Conservation (phyloP, 2,329 filamentous ascomycete genomes). For the Ceratocystis alfenasii region DNA sequence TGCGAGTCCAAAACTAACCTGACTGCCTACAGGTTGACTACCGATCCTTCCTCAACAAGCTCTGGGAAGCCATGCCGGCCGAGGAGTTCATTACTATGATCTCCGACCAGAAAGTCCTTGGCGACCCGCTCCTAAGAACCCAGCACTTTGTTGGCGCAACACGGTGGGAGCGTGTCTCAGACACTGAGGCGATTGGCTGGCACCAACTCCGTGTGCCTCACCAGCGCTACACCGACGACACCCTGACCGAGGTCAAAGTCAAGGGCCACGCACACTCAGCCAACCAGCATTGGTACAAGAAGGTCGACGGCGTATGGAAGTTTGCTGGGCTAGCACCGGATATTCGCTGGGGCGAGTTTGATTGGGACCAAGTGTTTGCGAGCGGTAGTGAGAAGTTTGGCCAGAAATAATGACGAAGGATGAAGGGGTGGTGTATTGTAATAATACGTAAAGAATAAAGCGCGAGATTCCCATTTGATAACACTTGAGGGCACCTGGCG, state of each 20-base stretch:
- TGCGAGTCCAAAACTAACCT: slow-evolving; percentile 40
- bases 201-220: slow-evolving; percentile 52
- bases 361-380: slow-evolving; percentile 44
- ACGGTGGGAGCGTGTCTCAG: slow-evolving; percentile 46
- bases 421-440: too few species aligned
- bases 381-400: slow-evolving; percentile 23
- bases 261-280: slow-evolving; percentile 50
- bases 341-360: slow-evolving; percentile 46
- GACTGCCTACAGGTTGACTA: slow-evolving; percentile 50
- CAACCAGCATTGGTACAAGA: slow-evolving; percentile 46
- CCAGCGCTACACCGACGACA: slow-evolving; percentile 46
- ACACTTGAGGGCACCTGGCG: background rate
- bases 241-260: slow-evolving; percentile 37
- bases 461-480: background rate
- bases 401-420: too few species aligned
- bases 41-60: slow-evolving; percentile 47
- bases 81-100: slow-evolving; percentile 51
- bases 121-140: slow-evolving; percentile 49
- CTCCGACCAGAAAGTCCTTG: slow-evolving; percentile 44
- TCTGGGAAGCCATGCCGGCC: slow-evolving; percentile 50
- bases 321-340: slow-evolving; percentile 45
- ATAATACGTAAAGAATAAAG: background rate
- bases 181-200: slow-evolving; percentile 47
- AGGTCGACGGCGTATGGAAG: slow-evolving; percentile 49
- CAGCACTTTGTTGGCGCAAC: slow-evolving; percentile 53